phyloP scores from a whole-genome alignment of 305 asterid species.

The Petunia hybrid region DNA sequence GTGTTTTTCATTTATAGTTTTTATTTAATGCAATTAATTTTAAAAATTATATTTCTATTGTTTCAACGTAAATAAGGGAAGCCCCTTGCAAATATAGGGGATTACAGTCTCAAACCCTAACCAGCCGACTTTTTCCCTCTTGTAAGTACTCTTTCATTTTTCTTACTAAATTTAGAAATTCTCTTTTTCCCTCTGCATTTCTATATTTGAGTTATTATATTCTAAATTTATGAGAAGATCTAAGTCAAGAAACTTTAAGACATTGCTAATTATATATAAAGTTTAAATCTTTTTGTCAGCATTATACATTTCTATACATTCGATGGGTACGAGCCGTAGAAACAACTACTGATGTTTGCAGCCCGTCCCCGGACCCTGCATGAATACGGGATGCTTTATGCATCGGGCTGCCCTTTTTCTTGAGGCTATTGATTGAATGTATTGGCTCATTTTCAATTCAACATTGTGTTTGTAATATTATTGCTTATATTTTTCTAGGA shows the following conservation, averaged over 20 bases:
- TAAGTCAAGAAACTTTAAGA: not conserved
- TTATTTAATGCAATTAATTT: conserved; percentile 16
- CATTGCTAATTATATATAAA: not conserved
- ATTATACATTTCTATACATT: conserved; percentile 12
- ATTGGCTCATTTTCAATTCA: not conserved
- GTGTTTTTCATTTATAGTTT: not conserved
- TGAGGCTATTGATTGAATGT: not conserved
- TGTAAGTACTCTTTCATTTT: conserved; percentile 16
- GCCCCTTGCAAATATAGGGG: not conserved
- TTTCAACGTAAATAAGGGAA: conserved; percentile 9
- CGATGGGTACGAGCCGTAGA: not conserved
- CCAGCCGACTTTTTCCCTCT: conserved; percentile 32
- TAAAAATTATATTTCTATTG: not conserved
- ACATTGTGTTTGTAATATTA: not conserved
- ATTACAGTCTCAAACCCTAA: conserved; percentile 34
- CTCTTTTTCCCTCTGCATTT: conserved; percentile 5
- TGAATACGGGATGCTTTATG: no score
- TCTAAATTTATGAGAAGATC: conserved; percentile 24
- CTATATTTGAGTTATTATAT: not conserved
- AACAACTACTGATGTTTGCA: no score
- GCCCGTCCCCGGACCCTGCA: no score
- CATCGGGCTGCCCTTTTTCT: no score
- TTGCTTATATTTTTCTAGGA: conserved; percentile 28
- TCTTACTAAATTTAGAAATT: conserved; percentile 4
- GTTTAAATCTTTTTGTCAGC: conserved; percentile 5